Conservation (phyloP, 441 rosid genomes). For the Pelargonium fulgidum region DNA sequence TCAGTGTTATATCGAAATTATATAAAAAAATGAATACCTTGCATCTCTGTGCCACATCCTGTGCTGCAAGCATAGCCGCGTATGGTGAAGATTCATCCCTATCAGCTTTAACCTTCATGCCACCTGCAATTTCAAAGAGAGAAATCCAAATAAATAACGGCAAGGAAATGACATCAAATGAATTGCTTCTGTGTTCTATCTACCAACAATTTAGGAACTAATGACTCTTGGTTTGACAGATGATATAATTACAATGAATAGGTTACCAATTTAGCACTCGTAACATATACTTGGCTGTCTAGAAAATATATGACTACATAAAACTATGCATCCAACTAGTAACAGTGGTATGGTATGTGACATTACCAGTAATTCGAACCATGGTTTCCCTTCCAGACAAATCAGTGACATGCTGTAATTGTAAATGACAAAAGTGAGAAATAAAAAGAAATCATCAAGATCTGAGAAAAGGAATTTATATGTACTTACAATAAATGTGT, state of each 20-base stretch:
- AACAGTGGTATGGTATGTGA: neutral
- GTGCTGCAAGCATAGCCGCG: conserved; percentile 63
- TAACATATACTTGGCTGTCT: neutral
- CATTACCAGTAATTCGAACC: conserved; percentile 52
- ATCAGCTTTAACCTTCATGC: conserved; percentile 88
- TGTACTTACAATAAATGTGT: conserved; percentile 58
- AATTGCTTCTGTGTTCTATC: too few relatives aligned
- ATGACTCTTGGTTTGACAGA: neutral
- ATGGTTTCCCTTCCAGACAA: too few relatives aligned
- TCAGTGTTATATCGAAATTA: neutral
- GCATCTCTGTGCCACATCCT: conserved; percentile 71
- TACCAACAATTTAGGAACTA: neutral
- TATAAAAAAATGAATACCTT: conserved; percentile 33
- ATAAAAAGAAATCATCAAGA: neutral
- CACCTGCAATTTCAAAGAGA: conserved; percentile 38
- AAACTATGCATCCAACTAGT: neutral
- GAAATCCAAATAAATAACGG: neutral
- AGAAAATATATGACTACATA: neutral
- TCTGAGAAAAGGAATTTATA: neutral
- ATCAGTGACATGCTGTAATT: conserved; percentile 48
- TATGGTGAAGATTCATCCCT: conserved; percentile 50
- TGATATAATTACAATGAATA: neutral
- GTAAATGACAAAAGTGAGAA: neutral
- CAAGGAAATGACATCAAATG: too few relatives aligned
- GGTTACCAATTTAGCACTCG: neutral